A percentile compares a stretch with the other conserved stretches of the same genome.
Conservation (phyloP, 2,329 filamentous ascomycete species). For the Aspergillus uvarum region DNA sequence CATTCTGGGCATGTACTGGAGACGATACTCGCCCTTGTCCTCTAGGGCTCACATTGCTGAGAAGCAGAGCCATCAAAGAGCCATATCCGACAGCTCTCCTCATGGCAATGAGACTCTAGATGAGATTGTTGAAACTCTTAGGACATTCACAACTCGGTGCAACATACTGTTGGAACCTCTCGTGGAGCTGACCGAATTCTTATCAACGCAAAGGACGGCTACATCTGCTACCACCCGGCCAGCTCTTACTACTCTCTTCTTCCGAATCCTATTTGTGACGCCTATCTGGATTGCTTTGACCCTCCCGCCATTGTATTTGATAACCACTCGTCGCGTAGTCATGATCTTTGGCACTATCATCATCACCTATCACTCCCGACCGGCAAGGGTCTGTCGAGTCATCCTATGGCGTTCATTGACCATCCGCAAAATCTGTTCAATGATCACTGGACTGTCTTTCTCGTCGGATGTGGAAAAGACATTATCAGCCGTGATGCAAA, state of each 20-base stretch:
- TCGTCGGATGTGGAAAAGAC: slow-evolving; percentile 43
- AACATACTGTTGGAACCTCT: slow-evolving; percentile 90
- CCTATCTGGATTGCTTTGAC: slow-evolving; percentile 85
- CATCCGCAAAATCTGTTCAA: slow-evolving; percentile 66
- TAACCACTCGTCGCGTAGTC: slow-evolving; percentile 81
- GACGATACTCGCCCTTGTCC: slow-evolving; percentile 84
- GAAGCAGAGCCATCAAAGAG: slow-evolving; percentile 56
- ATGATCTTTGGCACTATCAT: slow-evolving; percentile 83
- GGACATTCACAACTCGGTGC: slow-evolving; percentile 85
- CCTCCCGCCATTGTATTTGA: slow-evolving; percentile 75
- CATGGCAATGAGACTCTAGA: slow-evolving; percentile 92
- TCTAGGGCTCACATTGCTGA: slow-evolving; percentile 75
- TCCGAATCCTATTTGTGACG: slow-evolving; percentile 82
- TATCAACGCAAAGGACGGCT: slow-evolving; percentile 85
- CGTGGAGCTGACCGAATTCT: slow-evolving; percentile 83
- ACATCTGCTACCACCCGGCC: slow-evolving; percentile 89
- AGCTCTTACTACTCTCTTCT: slow-evolving; percentile 82
- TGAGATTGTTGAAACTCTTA: slow-evolving; percentile 92
- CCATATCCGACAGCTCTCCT: slow-evolving; percentile 61
- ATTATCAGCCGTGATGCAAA: slow-evolving; percentile 33
- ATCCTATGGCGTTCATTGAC: slow-evolving; percentile 86
- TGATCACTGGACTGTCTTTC: slow-evolving; percentile 76
- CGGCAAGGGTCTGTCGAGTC: slow-evolving; percentile 78
- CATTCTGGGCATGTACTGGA: slow-evolving; percentile 88
- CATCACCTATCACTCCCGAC: slow-evolving; percentile 88